Base-by-base conservation (phyloP, 768 basidiomycete genomes). In the Mycena polygramma region DNA sequence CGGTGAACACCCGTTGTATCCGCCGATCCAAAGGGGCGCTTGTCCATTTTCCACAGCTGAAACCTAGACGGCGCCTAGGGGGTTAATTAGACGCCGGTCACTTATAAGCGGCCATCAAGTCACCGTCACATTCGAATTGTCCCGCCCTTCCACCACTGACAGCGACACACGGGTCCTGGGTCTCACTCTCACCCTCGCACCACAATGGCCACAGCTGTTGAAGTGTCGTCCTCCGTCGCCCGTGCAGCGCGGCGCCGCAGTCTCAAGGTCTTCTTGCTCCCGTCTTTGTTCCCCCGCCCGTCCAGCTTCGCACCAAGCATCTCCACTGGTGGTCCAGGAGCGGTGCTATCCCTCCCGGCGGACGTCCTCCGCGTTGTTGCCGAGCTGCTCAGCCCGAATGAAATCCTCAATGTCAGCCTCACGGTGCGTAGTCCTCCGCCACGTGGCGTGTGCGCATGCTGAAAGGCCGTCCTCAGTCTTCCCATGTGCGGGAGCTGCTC, bases 341-440 rank as follows among this genome's bases (percentile, higher is more conserved):
- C 74, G 36, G 75, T 75, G 35, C 79, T 80, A 37, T 81, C 79
- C 0, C 73, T 85, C 10, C 84, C 84, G 17, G 76, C 75, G 9
- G 85, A 86, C 43, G 77, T 86, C 35, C 74, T 85, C 2, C 74
- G 77, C 22, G 84, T 83, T 66, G 82, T 86, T 41, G 82, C 78
- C 8, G 77, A 81, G 57, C 71, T 80, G 0, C 71, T 86, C 24
- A 59, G 76, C 0, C 77, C 81, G n/a, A 69, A 73, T 6, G 85
- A 86, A 65, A 79, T 86, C 55, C 77, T 85, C 45, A 84, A 66
- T 69, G 77, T 85, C 73, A 85, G 83, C 71, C 69, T 85, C 26
- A 78, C 83, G 26, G 85, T 86, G 69, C 46, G 83, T 77, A 19
- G 7, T 57, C 4, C 8, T 2, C n/a, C 19, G 37, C 64, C 20